Conservation (phyloP, 495 filamentous ascomycete genomes). For the Aspergillus sparsus region DNA sequence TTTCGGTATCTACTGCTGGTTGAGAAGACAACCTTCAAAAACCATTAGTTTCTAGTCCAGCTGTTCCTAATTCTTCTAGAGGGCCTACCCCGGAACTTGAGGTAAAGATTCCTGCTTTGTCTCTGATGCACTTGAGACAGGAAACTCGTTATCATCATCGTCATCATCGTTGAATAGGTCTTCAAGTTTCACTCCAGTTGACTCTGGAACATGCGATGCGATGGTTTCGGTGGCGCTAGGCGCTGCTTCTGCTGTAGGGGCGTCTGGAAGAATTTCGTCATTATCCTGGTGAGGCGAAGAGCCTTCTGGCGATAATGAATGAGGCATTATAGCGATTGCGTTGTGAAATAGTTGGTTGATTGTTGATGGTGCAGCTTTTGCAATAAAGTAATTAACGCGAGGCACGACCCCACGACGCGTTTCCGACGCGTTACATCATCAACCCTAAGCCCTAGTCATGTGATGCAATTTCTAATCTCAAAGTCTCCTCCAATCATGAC, state of each 20-base stretch:
- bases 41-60: conserved; percentile 14
- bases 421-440: conserved; percentile 12
- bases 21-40: conserved; percentile 24
- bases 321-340: conserved; percentile 47
- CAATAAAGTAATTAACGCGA: conserved; percentile 31
- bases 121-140: conserved; percentile 54
- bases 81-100: conserved; percentile 43
- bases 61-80: background rate
- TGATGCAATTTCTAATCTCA: background rate
- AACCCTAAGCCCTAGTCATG: conserved; percentile 30
- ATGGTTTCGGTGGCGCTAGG: conserved; percentile 25
- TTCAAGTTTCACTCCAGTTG: conserved; percentile 66
- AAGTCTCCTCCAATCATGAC: conserved; percentile 14
- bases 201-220: conserved; percentile 26
- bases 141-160: conserved; percentile 77
- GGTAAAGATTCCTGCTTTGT: conserved; percentile 46
- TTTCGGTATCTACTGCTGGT: conserved; percentile 66
- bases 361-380: conserved; percentile 4
- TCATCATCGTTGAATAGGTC: conserved; percentile 77
- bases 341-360: background rate
- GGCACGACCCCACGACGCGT: conserved; percentile 21
- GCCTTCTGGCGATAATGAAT: conserved; percentile 48
- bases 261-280: conserved; percentile 45
- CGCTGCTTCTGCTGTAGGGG: conserved; percentile 26
- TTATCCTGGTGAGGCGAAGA: conserved; percentile 31